Base-by-base conservation (phyloP, 2,329 filamentous ascomycete genomes). In the Verticillium zaregamsianum region DNA sequence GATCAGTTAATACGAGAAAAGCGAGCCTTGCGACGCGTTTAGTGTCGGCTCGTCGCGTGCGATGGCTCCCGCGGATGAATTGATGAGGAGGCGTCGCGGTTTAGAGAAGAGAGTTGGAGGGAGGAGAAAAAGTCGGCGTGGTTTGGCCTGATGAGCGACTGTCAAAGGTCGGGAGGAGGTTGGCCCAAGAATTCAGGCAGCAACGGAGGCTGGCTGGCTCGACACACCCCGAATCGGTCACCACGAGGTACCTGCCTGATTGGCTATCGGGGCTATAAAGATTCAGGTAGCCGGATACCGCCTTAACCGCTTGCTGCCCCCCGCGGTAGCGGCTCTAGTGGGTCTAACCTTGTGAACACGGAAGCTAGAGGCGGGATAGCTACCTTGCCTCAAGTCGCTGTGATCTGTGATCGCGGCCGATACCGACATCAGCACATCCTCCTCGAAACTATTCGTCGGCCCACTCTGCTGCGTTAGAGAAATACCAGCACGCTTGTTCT, bases 121-220 rank as follows among this genome's bases (percentile, higher is more conserved):
- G 59, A 63, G 59, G 56, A 59, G 67, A 63, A 71, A 70, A 70
- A 71, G 65, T 66, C 66, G 68, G 66, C 61, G 37, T 59, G 59
- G 66, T 63, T 63, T 62, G 64, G 64, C 61, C 61, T 65, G 17
- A 25, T 12, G 15, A 32, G 28, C 5, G 55, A 57, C 12, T 52
- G 45, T 52, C n/a, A 52, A 23, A 25, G 45, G 45, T 6, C 45
- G 12, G 20, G n/a, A 52, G n/a, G 8, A 7, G 23, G 45, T 52
- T 52, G 45, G 37, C 45, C 45, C 45, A 23, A 52, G n/a, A 23
- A 23, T 23, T 23, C 45, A 52, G 45, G 45, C 45, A 52, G n/a
- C n/a, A 52, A 52, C 39, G 17, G 28, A 28, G 28, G 28, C 28
- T 28, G 28, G 28, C 28, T 28, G 28, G 28, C 28, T 28, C 28